Conservation (phyloP, 2,329 filamentous ascomycete genomes). For the Fusarium sp. region DNA sequence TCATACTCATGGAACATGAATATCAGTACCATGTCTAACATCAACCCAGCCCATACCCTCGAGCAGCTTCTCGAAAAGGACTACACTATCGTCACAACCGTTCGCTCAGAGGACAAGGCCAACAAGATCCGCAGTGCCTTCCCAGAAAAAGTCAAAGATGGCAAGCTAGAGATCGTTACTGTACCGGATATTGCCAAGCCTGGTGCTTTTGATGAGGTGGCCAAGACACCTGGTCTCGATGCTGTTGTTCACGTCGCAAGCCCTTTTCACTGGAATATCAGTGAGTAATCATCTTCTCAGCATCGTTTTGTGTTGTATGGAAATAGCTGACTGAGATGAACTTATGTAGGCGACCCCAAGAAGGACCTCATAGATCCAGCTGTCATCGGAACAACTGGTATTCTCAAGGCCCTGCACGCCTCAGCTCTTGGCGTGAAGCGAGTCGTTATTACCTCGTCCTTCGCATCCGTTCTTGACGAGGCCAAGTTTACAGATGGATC, state of each 20-base stretch:
- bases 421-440: constrained; percentile 72
- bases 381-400: constrained; percentile 72
- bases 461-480: constrained; percentile 64
- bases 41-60: constrained; percentile 63
- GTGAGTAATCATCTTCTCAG: constrained; percentile 40
- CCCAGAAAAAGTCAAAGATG: constrained; percentile 53
- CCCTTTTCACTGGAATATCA: constrained; percentile 68
- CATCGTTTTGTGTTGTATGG: background rate
- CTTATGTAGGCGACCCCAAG: constrained; percentile 57
- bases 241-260: constrained; percentile 72
- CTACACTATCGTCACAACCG: constrained; percentile 67
- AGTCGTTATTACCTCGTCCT: constrained; percentile 73
- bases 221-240: constrained; percentile 63
- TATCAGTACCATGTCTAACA: background rate
- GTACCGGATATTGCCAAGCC: constrained; percentile 82
- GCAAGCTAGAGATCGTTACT: constrained; percentile 66
- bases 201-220: constrained; percentile 77
- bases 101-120: constrained; percentile 67
- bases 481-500: constrained; percentile 53
- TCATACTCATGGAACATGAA: no score
- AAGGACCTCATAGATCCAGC: constrained; percentile 70
- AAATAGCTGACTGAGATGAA: background rate
- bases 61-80: constrained; percentile 65
- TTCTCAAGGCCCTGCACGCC: constrained; percentile 76
- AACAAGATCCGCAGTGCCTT: constrained; percentile 63